Evolutionary conservation across 73 alveolate genomes (phyloP).

Genomic region (Paramecium pentaurelia): DNA sequence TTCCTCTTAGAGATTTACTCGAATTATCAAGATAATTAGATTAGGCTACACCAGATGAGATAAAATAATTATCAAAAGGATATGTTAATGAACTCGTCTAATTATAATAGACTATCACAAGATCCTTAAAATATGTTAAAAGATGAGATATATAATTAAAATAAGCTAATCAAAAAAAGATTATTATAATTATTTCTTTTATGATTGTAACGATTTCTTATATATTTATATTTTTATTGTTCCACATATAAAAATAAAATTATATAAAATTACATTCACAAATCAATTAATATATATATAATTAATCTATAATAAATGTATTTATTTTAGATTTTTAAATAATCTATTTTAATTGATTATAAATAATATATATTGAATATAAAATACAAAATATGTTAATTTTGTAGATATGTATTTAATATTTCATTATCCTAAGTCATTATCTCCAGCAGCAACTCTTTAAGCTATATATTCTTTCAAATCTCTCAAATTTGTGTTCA

Average conservation of each 20-base stretch:
- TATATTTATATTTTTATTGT: neutral
- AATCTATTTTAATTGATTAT: no score
- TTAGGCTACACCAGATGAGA: neutral
- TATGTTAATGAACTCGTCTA: neutral
- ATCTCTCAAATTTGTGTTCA: neutral
- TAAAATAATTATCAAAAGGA: neutral
- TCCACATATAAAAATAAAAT: neutral
- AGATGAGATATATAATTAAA: neutral
- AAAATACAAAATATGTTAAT: neutral
- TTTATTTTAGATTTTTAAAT: no score
- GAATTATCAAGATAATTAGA: neutral
- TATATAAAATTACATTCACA: no score
- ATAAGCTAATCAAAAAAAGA: neutral
- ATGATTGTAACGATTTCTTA: neutral
- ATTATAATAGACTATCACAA: neutral
- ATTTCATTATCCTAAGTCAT: neutral
- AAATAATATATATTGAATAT: no score
- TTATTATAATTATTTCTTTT: neutral
- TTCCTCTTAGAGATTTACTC: neutral
- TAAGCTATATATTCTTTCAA: neutral
- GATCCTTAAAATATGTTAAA: neutral
- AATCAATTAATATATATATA: no score
- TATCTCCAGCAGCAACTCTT: constrained; percentile 34
- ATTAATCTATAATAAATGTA: no score
- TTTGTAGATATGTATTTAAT: neutral